phyloP scores from a whole-genome alignment of 1,139 yeast genomes.

The Zygotorulaspora mrakii region DNA sequence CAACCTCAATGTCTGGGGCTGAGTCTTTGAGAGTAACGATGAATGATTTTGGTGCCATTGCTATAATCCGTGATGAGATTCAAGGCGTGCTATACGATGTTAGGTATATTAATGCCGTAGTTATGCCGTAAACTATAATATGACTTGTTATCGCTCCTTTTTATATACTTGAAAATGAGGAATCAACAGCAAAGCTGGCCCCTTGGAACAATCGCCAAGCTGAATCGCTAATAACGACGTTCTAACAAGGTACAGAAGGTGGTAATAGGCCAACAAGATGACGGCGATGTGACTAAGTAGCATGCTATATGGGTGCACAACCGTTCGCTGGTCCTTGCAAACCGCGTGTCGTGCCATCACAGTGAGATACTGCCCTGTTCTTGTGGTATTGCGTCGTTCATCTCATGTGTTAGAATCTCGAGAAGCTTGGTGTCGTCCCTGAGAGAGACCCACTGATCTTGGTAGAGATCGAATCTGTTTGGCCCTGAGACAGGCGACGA shows the following conservation, averaged over 20 bases:
- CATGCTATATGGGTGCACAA: no score
- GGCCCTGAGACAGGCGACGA: constrained; percentile 94
- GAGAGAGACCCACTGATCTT: constrained; percentile 58
- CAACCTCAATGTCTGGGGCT: constrained; percentile 25
- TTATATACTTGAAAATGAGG: not conserved
- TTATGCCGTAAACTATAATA: no score
- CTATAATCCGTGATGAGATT: constrained; percentile 3
- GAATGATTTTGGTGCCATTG: constrained; percentile 23
- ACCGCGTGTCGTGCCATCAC: not conserved
- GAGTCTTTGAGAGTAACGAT: constrained; percentile 31
- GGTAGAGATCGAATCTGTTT: constrained; percentile 58
- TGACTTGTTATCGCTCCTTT: no score
- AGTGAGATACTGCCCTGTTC: constrained; percentile 7
- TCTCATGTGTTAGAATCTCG: constrained; percentile 48
- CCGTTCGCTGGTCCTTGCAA: no score
- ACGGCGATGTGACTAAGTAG: not conserved
- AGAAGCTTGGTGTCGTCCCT: constrained; percentile 52
- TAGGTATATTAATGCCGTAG: no score
- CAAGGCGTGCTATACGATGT: no score
- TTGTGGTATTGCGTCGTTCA: constrained; percentile 39
- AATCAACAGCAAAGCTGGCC: not conserved
- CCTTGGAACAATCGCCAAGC: constrained; percentile 1
- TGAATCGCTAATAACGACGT: constrained; percentile 4
- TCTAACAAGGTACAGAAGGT: not conserved
- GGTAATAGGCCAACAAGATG: not conserved